A percentile compares a stretch with the other conserved stretches of the same genome.
phyloP scores from a whole-genome alignment of 306 rosid species.

The Quercus mongolica region DNA sequence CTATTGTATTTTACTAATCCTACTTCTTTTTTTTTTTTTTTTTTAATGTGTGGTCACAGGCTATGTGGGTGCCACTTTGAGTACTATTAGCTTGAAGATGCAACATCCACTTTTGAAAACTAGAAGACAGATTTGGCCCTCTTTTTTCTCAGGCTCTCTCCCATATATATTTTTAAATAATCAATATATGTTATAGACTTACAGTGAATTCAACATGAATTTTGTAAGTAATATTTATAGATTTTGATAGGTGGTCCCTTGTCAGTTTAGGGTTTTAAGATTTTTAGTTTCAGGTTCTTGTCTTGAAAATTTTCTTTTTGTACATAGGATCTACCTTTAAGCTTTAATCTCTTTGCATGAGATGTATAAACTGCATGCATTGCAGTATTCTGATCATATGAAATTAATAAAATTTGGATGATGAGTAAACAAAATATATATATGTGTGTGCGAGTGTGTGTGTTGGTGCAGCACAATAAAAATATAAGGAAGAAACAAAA shows the following conservation, averaged over 20 bases:
- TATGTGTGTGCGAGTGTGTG: no score
- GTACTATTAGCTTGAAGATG: conserved; percentile 5
- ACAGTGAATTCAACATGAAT: background rate
- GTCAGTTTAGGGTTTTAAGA: background rate
- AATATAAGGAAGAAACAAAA: no score
- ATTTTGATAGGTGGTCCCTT: background rate
- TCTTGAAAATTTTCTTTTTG: background rate
- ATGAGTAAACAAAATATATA: no score
- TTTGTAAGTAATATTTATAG: conserved; percentile 8
- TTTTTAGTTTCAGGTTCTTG: conserved; percentile 10
- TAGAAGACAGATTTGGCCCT: background rate
- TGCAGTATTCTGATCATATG: no score
- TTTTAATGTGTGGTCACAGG: no score
- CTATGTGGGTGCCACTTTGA: conserved; percentile 52
- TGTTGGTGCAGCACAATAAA: no score
- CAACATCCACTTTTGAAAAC: background rate
- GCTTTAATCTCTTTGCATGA: no score
- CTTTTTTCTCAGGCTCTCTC: background rate
- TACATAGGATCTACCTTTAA: background rate
- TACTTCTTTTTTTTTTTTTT: no score
- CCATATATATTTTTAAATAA: background rate
- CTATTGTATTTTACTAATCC: no score
- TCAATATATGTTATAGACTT: background rate
- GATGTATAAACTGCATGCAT: no score
- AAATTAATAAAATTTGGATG: no score